Base-by-base conservation (phyloP, 345 rosid species). In the Trapa incisa region DNA sequence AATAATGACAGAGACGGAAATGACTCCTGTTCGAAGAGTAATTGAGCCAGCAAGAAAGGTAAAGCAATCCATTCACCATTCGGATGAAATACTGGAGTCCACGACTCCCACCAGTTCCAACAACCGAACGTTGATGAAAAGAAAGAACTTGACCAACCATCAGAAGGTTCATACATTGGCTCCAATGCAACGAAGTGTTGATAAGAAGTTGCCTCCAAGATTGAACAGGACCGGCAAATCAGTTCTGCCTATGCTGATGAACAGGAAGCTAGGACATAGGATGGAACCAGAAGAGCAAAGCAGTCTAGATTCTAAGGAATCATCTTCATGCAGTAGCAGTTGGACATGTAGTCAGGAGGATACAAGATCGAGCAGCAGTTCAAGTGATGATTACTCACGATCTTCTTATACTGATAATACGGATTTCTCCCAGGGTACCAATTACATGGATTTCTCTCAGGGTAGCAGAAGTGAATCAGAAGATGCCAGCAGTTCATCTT, bases 291-390 rank as follows among this genome's bases (percentile, higher is more conserved):
- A 3, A 8, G 43, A 71, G 17, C 42, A 67, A 45, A 8, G 37
- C 63, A 56, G 68, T 29, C 66, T 64, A 6, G 64, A 64, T 52
- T 53, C 47, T 37, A 74, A 2, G 63, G 63, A 58, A 29, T 58
- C 74, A 37, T 72, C 83, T 45, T 75, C 74, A 68, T 67, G 74
- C 77, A 63, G 74, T 58, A 32, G 37, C 74, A 80, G 71, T 70
- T 75, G 76, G 53, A 70, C 67, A 37, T 47, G 61, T 17, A 67
- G 61, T 37, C 72, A 64, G 1, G 36, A 64, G 1, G 36, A 47
- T 22, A 69, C 29, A 3, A 45, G 71, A 54, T 10, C 71, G 3
- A n/a, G 71, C 5, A 17, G 36, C 35, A 2, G 66, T 0, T 5
- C 37, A 42, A 42, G 60, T 45, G 67, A 65, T 0, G 50, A 47